These are phyloP conservation scores for Diplosphaera chodatii DNA, from an alignment of 139 green algal species.

Conservation along the genomic window DNA sequence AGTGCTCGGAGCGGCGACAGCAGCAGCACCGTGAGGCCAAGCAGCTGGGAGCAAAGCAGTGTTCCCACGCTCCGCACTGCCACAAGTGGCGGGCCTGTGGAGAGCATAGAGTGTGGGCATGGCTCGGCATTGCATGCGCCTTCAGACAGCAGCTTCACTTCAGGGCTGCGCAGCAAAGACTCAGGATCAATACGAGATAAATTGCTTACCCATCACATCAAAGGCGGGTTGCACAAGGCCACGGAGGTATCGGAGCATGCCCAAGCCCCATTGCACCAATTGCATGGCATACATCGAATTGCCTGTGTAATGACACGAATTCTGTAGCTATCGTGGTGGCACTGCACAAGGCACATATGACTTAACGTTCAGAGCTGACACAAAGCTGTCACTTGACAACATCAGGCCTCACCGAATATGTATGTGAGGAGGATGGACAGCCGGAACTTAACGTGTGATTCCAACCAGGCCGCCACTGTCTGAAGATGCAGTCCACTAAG, in stretches of 20 bases:
- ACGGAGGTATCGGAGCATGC: neutral
- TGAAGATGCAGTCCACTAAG: constrained; percentile 44
- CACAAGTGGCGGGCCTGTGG: neutral
- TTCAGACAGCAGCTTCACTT: too few relatives aligned
- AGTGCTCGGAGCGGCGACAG: neutral
- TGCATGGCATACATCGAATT: neutral
- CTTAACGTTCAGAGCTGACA: too few relatives aligned
- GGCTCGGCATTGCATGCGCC: too few relatives aligned
- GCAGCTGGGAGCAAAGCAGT: neutral
- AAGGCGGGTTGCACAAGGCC: neutral
- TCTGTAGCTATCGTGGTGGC: too few relatives aligned
- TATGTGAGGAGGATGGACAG: constrained; percentile 83
- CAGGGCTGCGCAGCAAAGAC: too few relatives aligned
- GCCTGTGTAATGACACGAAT: too few relatives aligned
- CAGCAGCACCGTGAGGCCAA: neutral
- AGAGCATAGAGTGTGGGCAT: too few relatives aligned
- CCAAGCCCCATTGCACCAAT: neutral
- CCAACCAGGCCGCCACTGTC: constrained; percentile 70
- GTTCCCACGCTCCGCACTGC: neutral
- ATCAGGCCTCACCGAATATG: constrained; percentile 67
- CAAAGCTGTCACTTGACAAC: too few relatives aligned
- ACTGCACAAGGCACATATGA: too few relatives aligned
- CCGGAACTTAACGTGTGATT: constrained; percentile 57
- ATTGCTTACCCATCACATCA: neutral
- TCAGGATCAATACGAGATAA: too few relatives aligned